Evolutionary conservation across 768 basidiomycete genomes (phyloP).

Genomic region (Amanita rubescens): DNA sequence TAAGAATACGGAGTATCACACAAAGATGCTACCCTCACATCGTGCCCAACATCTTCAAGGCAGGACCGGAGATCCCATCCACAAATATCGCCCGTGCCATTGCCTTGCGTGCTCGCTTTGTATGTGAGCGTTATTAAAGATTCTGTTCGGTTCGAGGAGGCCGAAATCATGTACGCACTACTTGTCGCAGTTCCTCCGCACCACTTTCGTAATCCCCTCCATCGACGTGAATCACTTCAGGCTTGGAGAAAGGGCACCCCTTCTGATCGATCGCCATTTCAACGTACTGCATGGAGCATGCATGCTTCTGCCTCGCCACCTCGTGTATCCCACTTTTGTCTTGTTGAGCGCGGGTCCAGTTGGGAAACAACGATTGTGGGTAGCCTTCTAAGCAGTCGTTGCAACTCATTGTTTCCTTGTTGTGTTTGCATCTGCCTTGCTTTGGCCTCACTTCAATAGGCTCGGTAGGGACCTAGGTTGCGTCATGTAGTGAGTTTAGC

Average conservation of each 20-base stretch:
- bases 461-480: background rate
- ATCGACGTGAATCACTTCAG: constrained; percentile 10
- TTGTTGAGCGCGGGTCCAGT: constrained; percentile 45
- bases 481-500: background rate
- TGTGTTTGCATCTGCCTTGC: constrained; percentile 1
- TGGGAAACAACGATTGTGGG: constrained; percentile 44
- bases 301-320: constrained; percentile 21
- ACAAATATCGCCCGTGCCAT: constrained; percentile 46
- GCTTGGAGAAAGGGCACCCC: constrained; percentile 27
- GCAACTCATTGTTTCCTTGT: background rate
- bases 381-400: constrained; percentile 30
- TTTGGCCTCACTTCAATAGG: background rate
- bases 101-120: constrained; percentile 21
- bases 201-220: constrained; percentile 20
- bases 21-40: constrained; percentile 27
- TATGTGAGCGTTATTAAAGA: background rate
- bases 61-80: constrained; percentile 42
- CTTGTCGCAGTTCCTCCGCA: constrained; percentile 28
- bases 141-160: too few relatives aligned
- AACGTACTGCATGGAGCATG: constrained; percentile 30
- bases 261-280: constrained; percentile 25
- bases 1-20: background rate
- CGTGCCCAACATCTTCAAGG: constrained; percentile 54
- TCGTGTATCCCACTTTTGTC: constrained; percentile 30
- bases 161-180: constrained; percentile 23